Conservation (phyloP, 441 rosid species). For the Erysimum cheiri region DNA sequence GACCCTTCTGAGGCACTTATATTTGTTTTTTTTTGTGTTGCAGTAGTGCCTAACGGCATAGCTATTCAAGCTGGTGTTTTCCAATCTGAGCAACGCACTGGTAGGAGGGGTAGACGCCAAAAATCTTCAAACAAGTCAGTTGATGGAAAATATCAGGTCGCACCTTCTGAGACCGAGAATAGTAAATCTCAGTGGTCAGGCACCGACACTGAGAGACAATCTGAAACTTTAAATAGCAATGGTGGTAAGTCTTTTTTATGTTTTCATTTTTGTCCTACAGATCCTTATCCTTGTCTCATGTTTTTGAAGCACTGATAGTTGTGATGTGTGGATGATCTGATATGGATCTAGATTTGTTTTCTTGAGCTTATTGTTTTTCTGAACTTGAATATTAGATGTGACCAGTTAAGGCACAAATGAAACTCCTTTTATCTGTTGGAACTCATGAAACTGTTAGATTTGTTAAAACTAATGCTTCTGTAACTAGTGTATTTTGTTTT, state of each 20-base stretch:
- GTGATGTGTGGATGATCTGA: slow-evolving; percentile 18
- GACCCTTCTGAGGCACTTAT: slow-evolving; percentile 28
- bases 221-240: slow-evolving; percentile 39
- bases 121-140: slow-evolving; percentile 62
- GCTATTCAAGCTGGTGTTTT: slow-evolving; percentile 55
- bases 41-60: slow-evolving; percentile 55
- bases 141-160: slow-evolving; percentile 57
- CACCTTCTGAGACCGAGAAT: slow-evolving; percentile 56
- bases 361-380: slow-evolving; percentile 9
- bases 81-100: slow-evolving; percentile 57
- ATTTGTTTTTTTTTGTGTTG: slow-evolving; percentile 31
- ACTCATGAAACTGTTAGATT: slow-evolving; percentile 8
- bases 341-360: slow-evolving; percentile 7
- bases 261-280: not conserved
- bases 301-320: slow-evolving; percentile 8
- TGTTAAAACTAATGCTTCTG: slow-evolving; percentile 3
- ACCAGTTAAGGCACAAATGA: slow-evolving; percentile 9
- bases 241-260: slow-evolving; percentile 48
- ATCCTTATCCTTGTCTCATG: slow-evolving; percentile 13
- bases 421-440: slow-evolving; percentile 8
- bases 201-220: slow-evolving; percentile 38
- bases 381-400: slow-evolving; percentile 13
- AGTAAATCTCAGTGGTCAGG: slow-evolving; percentile 48
- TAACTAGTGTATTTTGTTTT: slow-evolving; percentile 18
- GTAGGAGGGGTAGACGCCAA: slow-evolving; percentile 84